Base-by-base conservation (phyloP, 768 basidiomycete species). In the Boletus rex-veris region DNA sequence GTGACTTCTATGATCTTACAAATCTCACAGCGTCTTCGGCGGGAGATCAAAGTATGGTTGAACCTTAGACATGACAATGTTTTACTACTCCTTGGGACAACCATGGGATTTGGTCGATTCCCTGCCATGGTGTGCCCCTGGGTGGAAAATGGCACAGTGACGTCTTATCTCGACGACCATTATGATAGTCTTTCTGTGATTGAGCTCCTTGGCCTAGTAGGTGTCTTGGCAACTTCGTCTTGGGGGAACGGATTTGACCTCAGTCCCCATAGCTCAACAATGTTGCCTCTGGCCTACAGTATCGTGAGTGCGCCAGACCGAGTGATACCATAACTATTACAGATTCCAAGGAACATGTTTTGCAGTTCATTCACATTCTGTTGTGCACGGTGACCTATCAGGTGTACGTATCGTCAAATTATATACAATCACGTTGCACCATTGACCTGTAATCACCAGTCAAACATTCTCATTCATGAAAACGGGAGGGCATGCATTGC, bases 21-120 rank as follows among this genome's bases (percentile, higher is more conserved):
- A 59, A 59, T n/a, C n/a, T n/a, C n/a, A n/a, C n/a, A 71, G 24
- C 68, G 55, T 45, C 68, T 68, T 26, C 7, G 26, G 26, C 26
- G 7, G 7, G 26, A 7, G 7, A 26, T 26, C 26, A 26, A 26
- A 26, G 7, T 7, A 1, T 26, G 26, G 26, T 7, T 26, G 26
- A 26, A 7, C 26, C 26, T 26, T 1, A 26, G 1, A 26, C 26
- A 26, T 1, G 7, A 7, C 26, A 26, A 26, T 7, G 7, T 26
- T 1, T 7, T 26, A 26, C 26, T 1, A 1, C 7, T 26, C 1
- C 26, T 26, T 1, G 26, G 26, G 1, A 26, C 26, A 8, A 8
- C 26, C 26, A 8, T 7, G 26, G 7, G 26, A 7, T 26, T 26
- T 7, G 26, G 26, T 7, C 26, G 1, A 4, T 26, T 26, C 26